Evolutionary conservation across 2,329 filamentous ascomycete species (phyloP).

Genomic region (Cucurbitaria berberidis): DNA sequence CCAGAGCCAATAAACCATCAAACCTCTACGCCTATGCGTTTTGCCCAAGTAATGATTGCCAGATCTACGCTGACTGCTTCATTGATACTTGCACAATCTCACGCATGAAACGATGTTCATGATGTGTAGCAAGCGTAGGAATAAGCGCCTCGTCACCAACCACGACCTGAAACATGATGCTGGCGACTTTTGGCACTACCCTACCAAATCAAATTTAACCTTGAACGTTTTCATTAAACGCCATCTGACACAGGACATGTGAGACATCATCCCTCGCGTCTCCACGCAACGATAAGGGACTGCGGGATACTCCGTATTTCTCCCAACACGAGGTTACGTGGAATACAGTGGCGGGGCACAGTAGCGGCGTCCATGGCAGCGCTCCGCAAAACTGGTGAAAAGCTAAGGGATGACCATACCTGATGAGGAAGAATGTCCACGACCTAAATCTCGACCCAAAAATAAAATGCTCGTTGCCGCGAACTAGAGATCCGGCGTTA

Average conservation of each 20-base stretch:
- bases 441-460: slow-evolving; percentile 1
- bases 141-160: neutral
- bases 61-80: too few species aligned
- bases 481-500: slow-evolving; percentile 3
- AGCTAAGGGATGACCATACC: neutral
- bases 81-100: too few species aligned
- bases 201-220: slow-evolving; percentile 2
- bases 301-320: neutral
- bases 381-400: slow-evolving; percentile 2
- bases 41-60: too few species aligned
- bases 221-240: slow-evolving; percentile 10
- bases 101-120: too few species aligned
- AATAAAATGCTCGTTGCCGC: slow-evolving; percentile 2
- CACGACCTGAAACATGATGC: neutral
- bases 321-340: neutral
- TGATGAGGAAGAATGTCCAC: neutral
- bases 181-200: neutral
- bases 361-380: neutral
- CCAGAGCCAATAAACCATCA: neutral
- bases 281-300: too few species aligned
- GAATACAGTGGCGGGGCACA: neutral
- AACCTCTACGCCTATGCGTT: too few species aligned
- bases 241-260: neutral
- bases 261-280: slow-evolving; percentile 2
- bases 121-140: neutral